phyloP scores from a whole-genome alignment of 2,329 filamentous ascomycete species.

The Penicillium sp. region DNA sequence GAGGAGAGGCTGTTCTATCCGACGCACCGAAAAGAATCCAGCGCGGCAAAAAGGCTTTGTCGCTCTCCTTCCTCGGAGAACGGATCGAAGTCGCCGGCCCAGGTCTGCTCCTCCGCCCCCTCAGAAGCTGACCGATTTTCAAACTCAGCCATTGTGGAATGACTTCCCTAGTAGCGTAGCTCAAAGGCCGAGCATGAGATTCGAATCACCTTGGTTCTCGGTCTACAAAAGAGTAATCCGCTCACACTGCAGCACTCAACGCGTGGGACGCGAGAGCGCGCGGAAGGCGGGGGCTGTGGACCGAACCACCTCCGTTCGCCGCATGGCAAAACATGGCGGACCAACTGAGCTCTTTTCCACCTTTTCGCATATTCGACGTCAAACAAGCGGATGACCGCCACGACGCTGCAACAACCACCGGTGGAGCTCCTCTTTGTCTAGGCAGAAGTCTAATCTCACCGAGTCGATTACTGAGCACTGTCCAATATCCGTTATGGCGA shows the following conservation, averaged over 20 bases:
- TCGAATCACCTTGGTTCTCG: too few relatives aligned
- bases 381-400: neutral
- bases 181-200: too few relatives aligned
- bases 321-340: slow-evolving; percentile 4
- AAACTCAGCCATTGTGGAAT: slow-evolving; percentile 6
- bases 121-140: neutral
- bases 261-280: slow-evolving; percentile 1
- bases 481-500: slow-evolving; percentile 7
- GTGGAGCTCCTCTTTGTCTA: too few relatives aligned
- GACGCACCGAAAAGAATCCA: slow-evolving; percentile 85
- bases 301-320: slow-evolving; percentile 11
- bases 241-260: too few relatives aligned
- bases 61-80: slow-evolving; percentile 73
- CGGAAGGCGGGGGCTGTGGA: slow-evolving; percentile 17
- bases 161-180: too few relatives aligned
- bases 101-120: slow-evolving; percentile 28
- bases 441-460: too few relatives aligned
- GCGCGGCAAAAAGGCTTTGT: slow-evolving; percentile 68
- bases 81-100: slow-evolving; percentile 59
- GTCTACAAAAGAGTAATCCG: too few relatives aligned
- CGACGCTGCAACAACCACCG: too few relatives aligned
- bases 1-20: too few relatives aligned
- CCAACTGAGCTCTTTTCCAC: slow-evolving; percentile 2
- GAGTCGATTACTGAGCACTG: neutral
- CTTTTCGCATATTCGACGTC: neutral